Evolutionary conservation across 108 stramenopile species (phyloP).

Genomic region (Conticribra guillardii): DNA sequence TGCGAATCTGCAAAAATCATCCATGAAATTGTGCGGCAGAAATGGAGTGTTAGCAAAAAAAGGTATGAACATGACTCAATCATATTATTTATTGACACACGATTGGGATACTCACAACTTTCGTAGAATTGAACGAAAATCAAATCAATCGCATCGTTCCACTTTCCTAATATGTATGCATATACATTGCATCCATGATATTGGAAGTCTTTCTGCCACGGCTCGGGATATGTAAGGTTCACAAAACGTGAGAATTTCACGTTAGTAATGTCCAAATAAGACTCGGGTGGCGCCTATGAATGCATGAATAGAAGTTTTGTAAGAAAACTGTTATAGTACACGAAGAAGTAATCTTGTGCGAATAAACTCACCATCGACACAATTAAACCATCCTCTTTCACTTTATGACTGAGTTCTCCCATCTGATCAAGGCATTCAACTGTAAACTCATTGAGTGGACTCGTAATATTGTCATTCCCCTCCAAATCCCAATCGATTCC

Average conservation of each 20-base stretch:
- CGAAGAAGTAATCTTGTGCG: too few species aligned
- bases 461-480: conserved; percentile 57
- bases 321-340: too few species aligned
- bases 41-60: too few species aligned
- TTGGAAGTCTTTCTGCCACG: conserved; percentile 57
- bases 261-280: conserved; percentile 60
- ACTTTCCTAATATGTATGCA: conserved; percentile 60
- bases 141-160: conserved; percentile 56
- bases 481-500: conserved; percentile 84
- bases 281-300: conserved; percentile 69
- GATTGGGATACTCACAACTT: too few species aligned
- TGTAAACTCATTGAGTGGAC: conserved; percentile 48
- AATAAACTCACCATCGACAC: conserved; percentile 40
- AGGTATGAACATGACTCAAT: too few species aligned
- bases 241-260: conserved; percentile 45
- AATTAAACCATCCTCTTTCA: conserved; percentile 55
- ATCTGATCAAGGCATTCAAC: conserved; percentile 51
- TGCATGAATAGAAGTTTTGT: too few species aligned
- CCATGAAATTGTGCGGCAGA: too few species aligned
- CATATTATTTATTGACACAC: too few species aligned
- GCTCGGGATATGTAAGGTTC: conserved; percentile 52
- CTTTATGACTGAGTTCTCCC: conserved; percentile 37
- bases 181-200: conserved; percentile 73
- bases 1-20: too few species aligned
- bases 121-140: conserved; percentile 80